Evolutionary conservation across 73 alveolate genomes (phyloP).

Genomic region (Urostyla sp.): DNA sequence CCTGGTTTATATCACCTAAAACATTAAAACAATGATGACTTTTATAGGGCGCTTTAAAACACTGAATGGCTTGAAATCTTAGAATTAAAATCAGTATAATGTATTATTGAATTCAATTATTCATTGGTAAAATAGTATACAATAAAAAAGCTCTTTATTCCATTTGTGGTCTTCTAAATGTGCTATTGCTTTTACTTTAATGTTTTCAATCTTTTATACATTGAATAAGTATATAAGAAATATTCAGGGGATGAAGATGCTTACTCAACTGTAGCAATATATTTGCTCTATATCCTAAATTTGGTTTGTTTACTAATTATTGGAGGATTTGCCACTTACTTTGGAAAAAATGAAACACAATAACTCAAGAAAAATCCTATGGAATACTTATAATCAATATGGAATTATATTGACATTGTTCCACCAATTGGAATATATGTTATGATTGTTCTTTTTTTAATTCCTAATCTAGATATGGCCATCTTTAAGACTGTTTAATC

Average conservation of each 20-base stretch:
- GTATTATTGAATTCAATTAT: slow-evolving; percentile 5
- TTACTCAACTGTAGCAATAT: no score
- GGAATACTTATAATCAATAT: slow-evolving; percentile 1
- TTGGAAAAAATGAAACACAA: background rate
- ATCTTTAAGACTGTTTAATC: background rate
- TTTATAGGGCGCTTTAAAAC: background rate
- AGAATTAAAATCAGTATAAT: slow-evolving; percentile 10
- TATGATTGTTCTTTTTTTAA: background rate
- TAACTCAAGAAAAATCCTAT: slow-evolving; percentile 20
- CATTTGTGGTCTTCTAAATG: slow-evolving; percentile 23
- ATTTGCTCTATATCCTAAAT: no score
- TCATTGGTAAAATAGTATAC: background rate
- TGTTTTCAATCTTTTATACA: slow-evolving; percentile 8
- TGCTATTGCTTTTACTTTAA: no score
- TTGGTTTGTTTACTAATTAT: background rate
- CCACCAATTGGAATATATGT: slow-evolving; percentile 1
- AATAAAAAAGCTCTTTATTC: background rate
- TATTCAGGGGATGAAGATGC: background rate
- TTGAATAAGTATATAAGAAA: background rate
- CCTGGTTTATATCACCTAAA: slow-evolving; percentile 10
- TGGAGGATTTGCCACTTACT: background rate
- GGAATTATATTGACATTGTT: slow-evolving; percentile 31
- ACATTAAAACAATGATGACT: background rate
- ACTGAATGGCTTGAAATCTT: background rate
- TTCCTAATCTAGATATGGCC: background rate